phyloP scores from a whole-genome alignment of 441 rosid species.

The Adansonia gregorii region DNA sequence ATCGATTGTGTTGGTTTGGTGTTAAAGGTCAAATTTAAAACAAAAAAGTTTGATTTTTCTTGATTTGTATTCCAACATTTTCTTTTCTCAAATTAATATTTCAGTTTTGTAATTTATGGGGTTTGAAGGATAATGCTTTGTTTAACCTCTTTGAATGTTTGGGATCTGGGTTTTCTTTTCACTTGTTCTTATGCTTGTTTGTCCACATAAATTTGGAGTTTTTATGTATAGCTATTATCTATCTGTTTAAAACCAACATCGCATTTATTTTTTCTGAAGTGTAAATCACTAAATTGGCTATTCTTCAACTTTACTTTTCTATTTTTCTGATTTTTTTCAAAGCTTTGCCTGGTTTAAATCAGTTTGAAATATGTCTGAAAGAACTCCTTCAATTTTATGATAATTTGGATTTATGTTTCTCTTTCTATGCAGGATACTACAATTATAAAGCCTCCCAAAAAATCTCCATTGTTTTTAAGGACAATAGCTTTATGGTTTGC shows the following conservation, averaged over 20 bases:
- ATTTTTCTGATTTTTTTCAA: neutral
- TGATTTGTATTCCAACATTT: neutral
- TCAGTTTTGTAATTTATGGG: constrained; percentile 16
- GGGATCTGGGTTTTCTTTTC: constrained; percentile 27
- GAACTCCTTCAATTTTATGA: neutral
- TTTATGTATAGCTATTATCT: neutral
- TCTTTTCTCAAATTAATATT: constrained; percentile 2
- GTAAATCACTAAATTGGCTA: too few relatives aligned
- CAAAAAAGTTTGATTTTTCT: constrained; percentile 10
- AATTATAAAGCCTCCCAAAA: constrained; percentile 68
- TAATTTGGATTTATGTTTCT: neutral
- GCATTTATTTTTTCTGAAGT: neutral
- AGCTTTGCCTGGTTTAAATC: neutral
- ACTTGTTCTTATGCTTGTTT: constrained; percentile 8
- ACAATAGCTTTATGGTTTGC: constrained; percentile 72
- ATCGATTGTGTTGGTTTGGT: neutral
- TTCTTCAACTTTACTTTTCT: neutral
- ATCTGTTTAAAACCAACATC: constrained; percentile 18
- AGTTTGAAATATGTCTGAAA: constrained; percentile 12
- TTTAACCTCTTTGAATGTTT: constrained; percentile 24
- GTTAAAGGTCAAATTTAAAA: neutral
- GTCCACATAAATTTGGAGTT: neutral
- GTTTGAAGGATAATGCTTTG: constrained; percentile 22
- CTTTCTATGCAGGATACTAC: constrained; percentile 52
- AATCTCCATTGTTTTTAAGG: constrained; percentile 65